Evolutionary conservation across 306 rosid genomes (phyloP).

Genomic region (Trichosanthes truncata): DNA sequence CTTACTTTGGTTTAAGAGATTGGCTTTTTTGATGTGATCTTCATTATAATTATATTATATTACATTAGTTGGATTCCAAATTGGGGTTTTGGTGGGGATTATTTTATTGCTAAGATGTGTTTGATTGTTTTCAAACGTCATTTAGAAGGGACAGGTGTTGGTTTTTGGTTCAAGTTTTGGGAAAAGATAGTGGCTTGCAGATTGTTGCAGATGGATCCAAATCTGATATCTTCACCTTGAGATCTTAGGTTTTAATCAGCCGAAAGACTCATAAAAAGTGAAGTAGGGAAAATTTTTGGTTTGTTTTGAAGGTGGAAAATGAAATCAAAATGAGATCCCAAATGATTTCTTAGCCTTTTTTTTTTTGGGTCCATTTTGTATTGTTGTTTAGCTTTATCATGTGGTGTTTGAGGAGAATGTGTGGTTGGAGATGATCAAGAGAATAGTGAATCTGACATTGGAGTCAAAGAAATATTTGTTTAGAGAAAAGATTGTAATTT

Average conservation of each 20-base stretch:
- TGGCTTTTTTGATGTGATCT: constrained; percentile 17
- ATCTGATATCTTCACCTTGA: constrained; percentile 1
- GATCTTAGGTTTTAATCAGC: not conserved
- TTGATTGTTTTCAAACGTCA: constrained; percentile 26
- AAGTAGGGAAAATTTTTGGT: not conserved
- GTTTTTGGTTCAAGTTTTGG: not conserved
- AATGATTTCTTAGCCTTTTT: not conserved
- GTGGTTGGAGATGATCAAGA: no score
- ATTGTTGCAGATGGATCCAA: constrained; percentile 9
- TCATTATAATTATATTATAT: constrained; percentile 18
- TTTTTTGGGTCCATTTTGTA: not conserved
- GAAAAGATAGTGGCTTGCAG: constrained; percentile 5
- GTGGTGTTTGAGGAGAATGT: no score
- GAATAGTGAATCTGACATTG: no score
- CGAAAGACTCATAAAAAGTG: not conserved
- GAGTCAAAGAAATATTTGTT: no score
- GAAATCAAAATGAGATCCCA: not conserved
- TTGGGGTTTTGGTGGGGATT: constrained; percentile 30
- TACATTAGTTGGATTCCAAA: constrained; percentile 41
- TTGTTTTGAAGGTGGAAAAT: not conserved
- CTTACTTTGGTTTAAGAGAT: constrained; percentile 32
- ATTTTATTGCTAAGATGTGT: constrained; percentile 24
- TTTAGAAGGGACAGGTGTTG: not conserved
- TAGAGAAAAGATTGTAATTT: no score
- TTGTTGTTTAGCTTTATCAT: no score